Conservation (phyloP, 1,284 basidiomycete genomes). For the Trametes polyzona region DNA sequence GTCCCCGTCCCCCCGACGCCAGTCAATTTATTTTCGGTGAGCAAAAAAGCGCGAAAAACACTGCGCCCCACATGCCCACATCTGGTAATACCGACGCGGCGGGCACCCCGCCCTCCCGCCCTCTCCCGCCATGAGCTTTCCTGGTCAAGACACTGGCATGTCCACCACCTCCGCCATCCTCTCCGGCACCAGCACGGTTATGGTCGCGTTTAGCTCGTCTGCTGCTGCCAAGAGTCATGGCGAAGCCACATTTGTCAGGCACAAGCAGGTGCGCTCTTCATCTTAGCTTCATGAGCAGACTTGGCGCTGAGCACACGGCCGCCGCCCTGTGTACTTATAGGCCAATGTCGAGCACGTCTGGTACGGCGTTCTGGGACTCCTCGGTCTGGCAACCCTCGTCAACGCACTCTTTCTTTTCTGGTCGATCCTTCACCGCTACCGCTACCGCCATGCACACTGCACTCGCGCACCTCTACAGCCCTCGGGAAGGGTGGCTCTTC, state of each 20-base stretch:
- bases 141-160: not conserved
- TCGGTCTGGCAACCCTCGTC: conserved; percentile 26
- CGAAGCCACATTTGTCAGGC: not conserved
- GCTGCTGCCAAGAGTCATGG: conserved; percentile 10
- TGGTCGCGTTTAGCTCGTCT: conserved; percentile 9
- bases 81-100: not conserved
- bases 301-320: not conserved
- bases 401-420: conserved; percentile 30
- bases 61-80: not conserved
- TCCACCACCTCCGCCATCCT: not conserved
- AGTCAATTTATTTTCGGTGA: not conserved
- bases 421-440: conserved; percentile 25
- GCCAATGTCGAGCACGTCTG: conserved; percentile 31
- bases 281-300: not conserved
- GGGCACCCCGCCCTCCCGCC: not conserved
- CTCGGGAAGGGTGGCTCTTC: conserved; percentile 1
- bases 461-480: not conserved
- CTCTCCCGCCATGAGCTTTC: conserved; percentile 1
- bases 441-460: not conserved
- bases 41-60: not conserved
- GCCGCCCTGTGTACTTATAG: conserved; percentile 16
- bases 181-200: not conserved
- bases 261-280: conserved; percentile 2
- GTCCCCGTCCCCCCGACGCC: not conserved
- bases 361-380: conserved; percentile 28